phyloP scores from a whole-genome alignment of 139 green algal species.

The Dunaliella primolecta region DNA sequence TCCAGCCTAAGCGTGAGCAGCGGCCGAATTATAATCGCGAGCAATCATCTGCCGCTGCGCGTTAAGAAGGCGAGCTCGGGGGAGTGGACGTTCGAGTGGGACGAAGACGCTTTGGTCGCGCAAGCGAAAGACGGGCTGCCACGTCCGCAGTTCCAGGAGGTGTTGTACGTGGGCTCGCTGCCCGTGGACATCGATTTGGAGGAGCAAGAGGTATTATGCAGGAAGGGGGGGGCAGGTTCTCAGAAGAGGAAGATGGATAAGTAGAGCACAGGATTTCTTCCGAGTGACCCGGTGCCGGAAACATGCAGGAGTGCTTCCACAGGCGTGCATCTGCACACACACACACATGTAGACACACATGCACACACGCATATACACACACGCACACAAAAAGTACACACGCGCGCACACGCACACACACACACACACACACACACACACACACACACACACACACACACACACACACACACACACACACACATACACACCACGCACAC shows the following conservation, averaged over 20 bases:
- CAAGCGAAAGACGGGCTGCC: conserved; percentile 88
- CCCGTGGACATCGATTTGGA: conserved; percentile 71
- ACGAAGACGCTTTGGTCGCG: conserved; percentile 89
- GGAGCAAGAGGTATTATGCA: conserved; percentile 75
- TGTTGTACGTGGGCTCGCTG: conserved; percentile 80
- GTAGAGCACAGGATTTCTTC: too few species aligned
- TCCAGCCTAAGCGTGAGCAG: not conserved
- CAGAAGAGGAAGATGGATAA: too few species aligned
- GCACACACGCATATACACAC: not conserved
- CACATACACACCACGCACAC: not conserved
- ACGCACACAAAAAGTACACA: not conserved
- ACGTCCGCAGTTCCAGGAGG: conserved; percentile 57
- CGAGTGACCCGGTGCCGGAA: too few species aligned
- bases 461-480: not conserved
- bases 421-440: not conserved
- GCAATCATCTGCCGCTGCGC: conserved; percentile 86
- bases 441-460: not conserved
- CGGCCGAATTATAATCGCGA: conserved; percentile 81
- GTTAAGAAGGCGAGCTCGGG: conserved; percentile 33
- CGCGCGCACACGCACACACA: not conserved
- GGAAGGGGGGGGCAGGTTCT: too few species aligned
- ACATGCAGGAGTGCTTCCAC: too few species aligned
- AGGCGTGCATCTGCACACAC: not conserved
- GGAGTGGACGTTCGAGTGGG: conserved; percentile 88
- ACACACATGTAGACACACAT: not conserved